Base-by-base conservation (phyloP, 345 rosid species). In the Populus euphratica region DNA sequence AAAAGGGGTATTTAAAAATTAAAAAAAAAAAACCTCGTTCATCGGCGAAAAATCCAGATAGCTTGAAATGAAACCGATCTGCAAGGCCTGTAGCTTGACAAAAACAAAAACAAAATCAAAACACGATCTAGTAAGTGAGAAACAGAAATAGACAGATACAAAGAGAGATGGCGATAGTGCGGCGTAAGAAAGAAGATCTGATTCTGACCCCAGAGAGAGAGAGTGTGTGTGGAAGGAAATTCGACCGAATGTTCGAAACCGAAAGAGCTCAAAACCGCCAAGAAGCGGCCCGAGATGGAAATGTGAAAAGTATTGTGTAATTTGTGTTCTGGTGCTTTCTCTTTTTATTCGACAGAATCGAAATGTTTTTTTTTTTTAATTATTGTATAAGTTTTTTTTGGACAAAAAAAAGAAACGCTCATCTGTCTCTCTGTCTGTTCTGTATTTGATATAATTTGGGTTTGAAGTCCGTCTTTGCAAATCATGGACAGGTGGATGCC, bases 161-260 rank as follows among this genome's bases (percentile, higher is more conserved):
- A 73, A 2, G 52, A 27, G 11, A 73, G 66, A 41, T 20, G 2
- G 29, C n/a, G 39, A 27, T 7, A 17, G 21, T 18, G 27, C 18
- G 52, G 35, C 35, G 14, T 44, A 66, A 66, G 73, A 62, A 70
- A 61, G 36, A 39, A 47, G 43, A 83, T 47, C 83, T 47, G 68
- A 68, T 68, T 44, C 76, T 62, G 2, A 80, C 79, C 76, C 77
- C 68, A 10, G 35, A 41, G 69, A 63, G 23, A 39, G 29, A 54
- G 68, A 36, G 52, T 9, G 73, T 11, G 18, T 21, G 81, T 21
- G 74, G 72, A 86, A 75, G 54, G 64, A 80, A 78, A 86, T 54
- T 75, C 77, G 73, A 68, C 89, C 72, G 79, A 76, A 79, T 70
- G 89, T 83, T 80, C 87, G 81, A 80, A 81, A 72, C 70, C 54